Evolutionary conservation across 2,329 filamentous ascomycete genomes (phyloP), one percentile per base, ranked within the genome.

Genomic region (Calonectria ilicicola): DNA sequence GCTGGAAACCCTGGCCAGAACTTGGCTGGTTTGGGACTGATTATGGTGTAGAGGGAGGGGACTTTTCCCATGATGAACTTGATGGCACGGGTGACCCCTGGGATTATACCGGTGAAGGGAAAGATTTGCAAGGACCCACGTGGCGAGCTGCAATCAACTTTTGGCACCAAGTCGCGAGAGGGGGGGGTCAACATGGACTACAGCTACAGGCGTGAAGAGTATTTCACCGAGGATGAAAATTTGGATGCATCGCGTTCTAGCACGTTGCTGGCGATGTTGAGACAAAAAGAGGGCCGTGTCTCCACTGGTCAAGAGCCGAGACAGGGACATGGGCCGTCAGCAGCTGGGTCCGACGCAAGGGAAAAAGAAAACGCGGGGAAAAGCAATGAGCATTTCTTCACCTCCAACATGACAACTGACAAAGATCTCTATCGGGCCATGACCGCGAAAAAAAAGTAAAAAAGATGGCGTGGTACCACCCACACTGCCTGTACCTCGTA

Each of bases 41-140:
- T 26, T 44, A 53, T 58, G 53, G 53, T 35, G 53, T 7, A 58
- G 53, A 58, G 56, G 56, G 42, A 40, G 42, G 44, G 21, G 19
- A 19, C 32, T 62, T 40, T 35, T 38, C 12, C 32, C 32, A 29
- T 21, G 35, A 44, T 42, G 47, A 40, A 10, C 32, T 68, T 51
- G 56, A 66, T 71, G 47, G 69, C 63, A 65, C 64, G 65, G 51
- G 58, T 68, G 58, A 51, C 58, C 70, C 69, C 69, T 63, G 60
- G 32, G 26, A 56, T 56, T 42, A 58, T 40, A 49, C 60, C 65
- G 5, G n/a, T 38, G 38, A n/a, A 15, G 70, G 70, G 44, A 69
- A 56, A 32, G 70, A 72, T 72, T 35, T 60, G 38, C 60, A 29
- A 14, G 27, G 38, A 42, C 65, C 49, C 70, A 72, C 70, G 70